Evolutionary conservation across 2,329 filamentous ascomycete species (phyloP), one percentile per base, ranked within the genome.

Genomic region (Xylaria sp.): DNA sequence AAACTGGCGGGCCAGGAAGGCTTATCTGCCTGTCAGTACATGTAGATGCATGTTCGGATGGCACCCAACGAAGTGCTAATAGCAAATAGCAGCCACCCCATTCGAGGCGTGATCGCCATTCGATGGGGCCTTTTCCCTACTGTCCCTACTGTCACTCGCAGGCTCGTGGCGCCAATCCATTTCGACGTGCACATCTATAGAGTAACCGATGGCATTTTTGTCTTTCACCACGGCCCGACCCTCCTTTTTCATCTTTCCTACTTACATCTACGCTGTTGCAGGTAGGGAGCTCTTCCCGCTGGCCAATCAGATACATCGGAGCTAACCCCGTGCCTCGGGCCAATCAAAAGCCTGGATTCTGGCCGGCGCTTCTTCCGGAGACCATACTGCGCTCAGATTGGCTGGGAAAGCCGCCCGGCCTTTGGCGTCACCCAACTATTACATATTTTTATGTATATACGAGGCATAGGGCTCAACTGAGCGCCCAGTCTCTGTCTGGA

Each of bases 241-340:
- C 33, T 36, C 10, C 9, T 7, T 36, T 36, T 2, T 5, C 28
- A 28, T 36, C 33, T 36, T 36, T 36, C 28, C 1, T 28, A 28
- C 28, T 28, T 28, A 28, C 28, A 28, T 28, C 28, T 4, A 28
- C 28, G 28, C 28, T 28, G 6, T 28, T 28, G 3, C 25, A 25
- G 3, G 25, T 3, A 5, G 3, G n/a, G 28, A 49, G 51, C 48
- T 31, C 10, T 1, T 8, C 9, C 57, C 15, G 10, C 18, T 28
- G 55, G 60, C 65, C 65, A 67, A 64, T 67, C 18, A 43, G 39
- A 20, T 4, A 8, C 3, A 12, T n/a, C 66, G 55, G 56, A 56
- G 46, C 3, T 6, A 1, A n/a, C 54, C 23, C 65, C 46, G 59
- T 15, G 31, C 1, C 5, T 5, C 4, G 12, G 3, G 9, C 66